phyloP scores from a whole-genome alignment of 129 eudicot species.

The Tagetes erecta region DNA sequence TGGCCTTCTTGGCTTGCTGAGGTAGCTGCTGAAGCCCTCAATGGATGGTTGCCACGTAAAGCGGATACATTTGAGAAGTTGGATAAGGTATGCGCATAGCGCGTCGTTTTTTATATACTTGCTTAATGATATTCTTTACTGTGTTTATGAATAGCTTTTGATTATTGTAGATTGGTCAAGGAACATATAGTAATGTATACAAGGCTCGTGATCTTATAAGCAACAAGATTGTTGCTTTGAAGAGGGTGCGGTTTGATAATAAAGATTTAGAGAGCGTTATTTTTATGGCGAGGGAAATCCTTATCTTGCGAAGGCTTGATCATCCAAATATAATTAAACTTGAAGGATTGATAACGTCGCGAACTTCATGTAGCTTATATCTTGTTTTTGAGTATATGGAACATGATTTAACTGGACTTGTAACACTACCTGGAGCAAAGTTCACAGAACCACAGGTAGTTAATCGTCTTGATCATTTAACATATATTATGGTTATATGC shows the following conservation, averaged over 20 bases:
- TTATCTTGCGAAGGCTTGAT: constrained; percentile 78
- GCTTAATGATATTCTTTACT: constrained; percentile 16
- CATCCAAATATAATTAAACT: constrained; percentile 83
- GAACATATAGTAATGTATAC: constrained; percentile 90
- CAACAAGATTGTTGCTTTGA: constrained; percentile 75
- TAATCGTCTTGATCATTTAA: not conserved
- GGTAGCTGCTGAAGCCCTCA: constrained; percentile 78
- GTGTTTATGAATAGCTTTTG: constrained; percentile 27
- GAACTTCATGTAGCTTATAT: constrained; percentile 65
- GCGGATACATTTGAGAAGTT: constrained; percentile 81
- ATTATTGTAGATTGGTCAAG: constrained; percentile 88
- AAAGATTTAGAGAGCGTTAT: constrained; percentile 79
- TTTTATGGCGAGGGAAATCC: constrained; percentile 90
- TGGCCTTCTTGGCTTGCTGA: constrained; percentile 95
- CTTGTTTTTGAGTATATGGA: constrained; percentile 95
- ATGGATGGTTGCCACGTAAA: constrained; percentile 81
- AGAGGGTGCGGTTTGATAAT: constrained; percentile 85
- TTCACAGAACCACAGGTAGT: constrained; percentile 87
- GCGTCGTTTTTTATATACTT: not conserved
- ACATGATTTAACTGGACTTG: constrained; percentile 88
- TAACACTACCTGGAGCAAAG: constrained; percentile 79
- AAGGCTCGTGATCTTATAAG: constrained; percentile 73
- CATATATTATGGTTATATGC: not conserved
- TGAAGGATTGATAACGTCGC: constrained; percentile 78
- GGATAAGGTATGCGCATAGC: constrained; percentile 57